Evolutionary conservation across 2,329 filamentous ascomycete genomes (phyloP).

Genomic region (Apiospora kogelbergensis): DNA sequence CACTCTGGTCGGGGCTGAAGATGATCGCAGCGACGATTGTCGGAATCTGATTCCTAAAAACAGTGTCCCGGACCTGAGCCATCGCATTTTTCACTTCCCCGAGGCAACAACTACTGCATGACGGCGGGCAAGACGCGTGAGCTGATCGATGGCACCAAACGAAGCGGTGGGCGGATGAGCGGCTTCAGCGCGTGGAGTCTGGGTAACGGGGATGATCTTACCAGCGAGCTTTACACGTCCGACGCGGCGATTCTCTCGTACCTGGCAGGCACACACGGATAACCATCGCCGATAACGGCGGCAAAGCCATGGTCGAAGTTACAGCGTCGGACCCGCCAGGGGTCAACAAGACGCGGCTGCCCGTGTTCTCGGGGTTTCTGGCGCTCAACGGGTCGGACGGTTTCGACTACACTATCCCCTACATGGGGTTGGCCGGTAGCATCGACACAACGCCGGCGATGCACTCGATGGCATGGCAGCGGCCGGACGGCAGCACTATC

Average conservation of each 20-base stretch:
- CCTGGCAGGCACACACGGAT: slow-evolving; percentile 11
- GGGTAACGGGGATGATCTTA: slow-evolving; percentile 16
- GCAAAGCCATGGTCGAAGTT: slow-evolving; percentile 19
- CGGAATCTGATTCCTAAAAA: background rate
- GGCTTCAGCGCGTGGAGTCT: background rate
- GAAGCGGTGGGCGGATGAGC: background rate
- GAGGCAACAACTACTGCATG: background rate
- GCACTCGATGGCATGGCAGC: background rate
- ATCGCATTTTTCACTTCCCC: background rate
- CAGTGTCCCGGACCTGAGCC: background rate
- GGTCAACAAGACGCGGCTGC: slow-evolving; percentile 35
- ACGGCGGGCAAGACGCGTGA: background rate
- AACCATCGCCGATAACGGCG: slow-evolving; percentile 20
- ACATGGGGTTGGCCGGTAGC: slow-evolving; percentile 40
- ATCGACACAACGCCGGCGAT: slow-evolving; percentile 15
- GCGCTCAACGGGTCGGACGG: slow-evolving; percentile 41
- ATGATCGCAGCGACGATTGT: background rate
- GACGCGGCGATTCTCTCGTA: slow-evolving; percentile 16
- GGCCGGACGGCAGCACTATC: background rate
- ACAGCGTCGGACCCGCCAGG: slow-evolving; percentile 22
- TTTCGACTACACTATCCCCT: slow-evolving; percentile 38
- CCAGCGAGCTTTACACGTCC: slow-evolving; percentile 11
- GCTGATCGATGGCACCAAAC: background rate
- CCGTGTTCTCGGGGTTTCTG: slow-evolving; percentile 44
- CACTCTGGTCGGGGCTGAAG: background rate